A percentile compares a stretch with the other conserved stretches of the same genome.
Conservation (phyloP, 148 eudicot genomes). For the Fagopyrum homotropicum region DNA sequence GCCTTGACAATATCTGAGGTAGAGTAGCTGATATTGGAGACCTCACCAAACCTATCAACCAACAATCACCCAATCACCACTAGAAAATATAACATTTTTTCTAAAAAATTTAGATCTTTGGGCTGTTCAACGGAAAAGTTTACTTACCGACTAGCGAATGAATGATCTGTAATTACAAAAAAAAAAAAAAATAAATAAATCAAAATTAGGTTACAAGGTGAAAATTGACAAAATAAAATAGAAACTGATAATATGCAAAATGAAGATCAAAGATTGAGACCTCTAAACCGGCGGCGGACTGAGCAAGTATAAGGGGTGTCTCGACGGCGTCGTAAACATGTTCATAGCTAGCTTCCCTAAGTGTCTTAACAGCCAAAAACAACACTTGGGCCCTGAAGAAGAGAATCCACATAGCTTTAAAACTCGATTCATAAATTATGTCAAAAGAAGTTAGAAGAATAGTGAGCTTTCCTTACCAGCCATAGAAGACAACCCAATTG, state of each 20-base stretch:
- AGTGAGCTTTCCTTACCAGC: constrained; percentile 39
- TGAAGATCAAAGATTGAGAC: constrained; percentile 15
- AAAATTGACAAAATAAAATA: neutral
- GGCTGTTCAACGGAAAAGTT: neutral
- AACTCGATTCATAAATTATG: neutral
- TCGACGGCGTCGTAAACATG: constrained; percentile 79
- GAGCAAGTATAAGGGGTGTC: constrained; percentile 72
- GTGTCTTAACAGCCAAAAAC: constrained; percentile 57
- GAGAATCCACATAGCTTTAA: neutral
- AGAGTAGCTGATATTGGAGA: constrained; percentile 84
- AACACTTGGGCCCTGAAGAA: constrained; percentile 66
- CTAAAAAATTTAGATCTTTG: neutral
- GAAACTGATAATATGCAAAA: neutral
- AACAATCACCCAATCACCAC: neutral
- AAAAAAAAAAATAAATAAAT: neutral
- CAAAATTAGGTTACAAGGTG: neutral
- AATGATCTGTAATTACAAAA: constrained; percentile 41
- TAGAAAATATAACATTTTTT: neutral
- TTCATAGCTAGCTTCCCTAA: constrained; percentile 52
- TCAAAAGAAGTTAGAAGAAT: neutral
- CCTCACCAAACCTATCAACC: constrained; percentile 70
- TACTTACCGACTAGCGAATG: constrained; percentile 69
- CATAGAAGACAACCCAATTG: constrained; percentile 76
- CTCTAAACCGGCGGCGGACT: constrained; percentile 87
- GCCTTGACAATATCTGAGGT: constrained; percentile 82